phyloP scores from a whole-genome alignment of 2,329 filamentous ascomycete species.

The Colletotrichum euphorbiae region DNA sequence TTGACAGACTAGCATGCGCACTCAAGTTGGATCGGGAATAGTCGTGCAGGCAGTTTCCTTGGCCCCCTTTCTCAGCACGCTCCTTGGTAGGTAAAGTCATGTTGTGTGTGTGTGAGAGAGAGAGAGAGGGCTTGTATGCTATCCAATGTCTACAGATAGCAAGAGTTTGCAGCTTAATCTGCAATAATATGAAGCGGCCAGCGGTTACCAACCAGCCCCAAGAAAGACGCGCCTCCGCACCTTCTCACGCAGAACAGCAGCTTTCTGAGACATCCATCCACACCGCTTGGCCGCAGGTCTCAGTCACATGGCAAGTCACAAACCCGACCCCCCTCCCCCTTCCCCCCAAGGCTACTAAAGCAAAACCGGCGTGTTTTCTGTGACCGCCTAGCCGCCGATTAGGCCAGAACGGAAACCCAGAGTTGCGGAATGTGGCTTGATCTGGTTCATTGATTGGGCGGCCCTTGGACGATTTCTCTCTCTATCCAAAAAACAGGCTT shows the following conservation, averaged over 20 bases:
- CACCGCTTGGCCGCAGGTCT: slow-evolving; percentile 34
- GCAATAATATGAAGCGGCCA: slow-evolving; percentile 17
- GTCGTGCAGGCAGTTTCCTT: slow-evolving; percentile 5
- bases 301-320: slow-evolving; percentile 40
- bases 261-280: slow-evolving; percentile 39
- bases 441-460: slow-evolving; percentile 22
- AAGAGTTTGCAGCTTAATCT: slow-evolving; percentile 5
- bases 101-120: background rate
- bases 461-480: background rate
- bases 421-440: slow-evolving; percentile 33
- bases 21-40: slow-evolving; percentile 6
- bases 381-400: slow-evolving; percentile 25
- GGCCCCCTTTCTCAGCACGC: background rate
- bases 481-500: slow-evolving; percentile 25
- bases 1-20: background rate
- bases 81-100: background rate
- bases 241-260: slow-evolving; percentile 1
- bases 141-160: background rate
- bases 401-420: slow-evolving; percentile 21
- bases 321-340: slow-evolving; percentile 3
- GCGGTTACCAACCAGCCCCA: slow-evolving; percentile 9
- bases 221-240: slow-evolving; percentile 23
- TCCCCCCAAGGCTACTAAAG: background rate
- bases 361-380: slow-evolving; percentile 30
- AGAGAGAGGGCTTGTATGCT: background rate